Base-by-base conservation (phyloP, 1,139 yeast species). In the Candida gigantensis region DNA sequence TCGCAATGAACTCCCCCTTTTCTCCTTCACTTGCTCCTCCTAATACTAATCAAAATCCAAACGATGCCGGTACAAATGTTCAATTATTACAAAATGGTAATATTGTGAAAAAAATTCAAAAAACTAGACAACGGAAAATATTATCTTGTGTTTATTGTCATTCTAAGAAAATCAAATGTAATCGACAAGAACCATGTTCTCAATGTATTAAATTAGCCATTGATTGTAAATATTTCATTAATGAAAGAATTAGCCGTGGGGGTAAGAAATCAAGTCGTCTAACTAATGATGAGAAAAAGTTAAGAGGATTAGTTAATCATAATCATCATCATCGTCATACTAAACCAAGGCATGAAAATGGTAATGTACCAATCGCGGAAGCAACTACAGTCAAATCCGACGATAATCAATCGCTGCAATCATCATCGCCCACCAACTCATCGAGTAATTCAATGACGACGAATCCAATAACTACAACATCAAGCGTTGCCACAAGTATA, bases 141-240 rank as follows among this genome's bases (percentile, higher is more conserved):
- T 60, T 74, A 34, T 69, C 77, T 41, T 79, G 84, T 57, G 76
- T 79, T 10, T 72, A 79, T 30, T 79, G 84, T 45, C 84, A 79
- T 52, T 76, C 79, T 37, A 68, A 80, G 40, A 79, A 79, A 54
- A 77, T 78, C 47, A 77, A 77, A 50, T 79, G 84, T 49, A 70
- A 79, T 2, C 59, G 84, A 40, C 72, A 62, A 10, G 65, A 58
- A 18, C 75, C 75, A 6, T 79, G 84, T 49, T 59, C 59, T 39
- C 76, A 74, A 52, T 79, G 84, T 53, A 56, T 68, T 45, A 68
- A 66, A 40, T 41, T 65, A 15, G 66, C 65, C 2, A 45, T 65
- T 18, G 65, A 64, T 26, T 79, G 84, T 56, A 69, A 69, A 45
- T 79, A 78, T 51, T 79, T 77, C 44, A 69, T 72, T 36, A 79